Evolutionary conservation across 495 filamentous ascomycete species (phyloP).

Genomic region (Aspergillus funiculosus): DNA sequence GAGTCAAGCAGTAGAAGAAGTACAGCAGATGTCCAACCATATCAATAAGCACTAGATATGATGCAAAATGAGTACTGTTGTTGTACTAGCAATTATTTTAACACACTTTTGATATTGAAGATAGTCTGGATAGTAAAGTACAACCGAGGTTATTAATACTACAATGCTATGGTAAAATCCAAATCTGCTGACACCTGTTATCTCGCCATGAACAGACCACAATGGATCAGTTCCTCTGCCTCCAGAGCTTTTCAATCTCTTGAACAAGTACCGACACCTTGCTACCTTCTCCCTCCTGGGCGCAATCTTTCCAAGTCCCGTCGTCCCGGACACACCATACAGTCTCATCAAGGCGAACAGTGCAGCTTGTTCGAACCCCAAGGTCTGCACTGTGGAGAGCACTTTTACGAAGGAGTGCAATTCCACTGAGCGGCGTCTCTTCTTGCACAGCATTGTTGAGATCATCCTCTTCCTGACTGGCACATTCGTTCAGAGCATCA

Average conservation of each 20-base stretch:
- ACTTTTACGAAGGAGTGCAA: conserved; percentile 69
- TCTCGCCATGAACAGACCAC: not conserved
- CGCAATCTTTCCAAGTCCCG: conserved; percentile 76
- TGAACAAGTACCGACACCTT: conserved; percentile 66
- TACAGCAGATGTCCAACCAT: no score
- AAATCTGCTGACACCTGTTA: no score
- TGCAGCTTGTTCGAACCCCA: conserved; percentile 79
- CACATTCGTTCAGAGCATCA: conserved; percentile 71
- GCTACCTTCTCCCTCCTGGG: conserved; percentile 47
- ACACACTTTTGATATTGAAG: no score
- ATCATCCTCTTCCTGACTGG: conserved; percentile 43
- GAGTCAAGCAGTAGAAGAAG: no score
- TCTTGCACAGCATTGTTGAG: conserved; percentile 45
- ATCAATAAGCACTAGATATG: no score
- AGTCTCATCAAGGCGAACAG: conserved; percentile 70
- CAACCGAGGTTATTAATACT: no score
- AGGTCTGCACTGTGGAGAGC: conserved; percentile 62
- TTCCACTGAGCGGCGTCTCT: conserved; percentile 38
- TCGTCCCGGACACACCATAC: conserved; percentile 80
- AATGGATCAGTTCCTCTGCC: conserved; percentile 26
- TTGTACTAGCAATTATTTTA: no score
- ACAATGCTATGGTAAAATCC: no score
- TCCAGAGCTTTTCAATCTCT: conserved; percentile 54
- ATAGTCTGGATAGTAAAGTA: no score
- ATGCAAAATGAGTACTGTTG: no score